Conservation (phyloP, 495 filamentous ascomycete species). For the Lepidopterella palustris region DNA sequence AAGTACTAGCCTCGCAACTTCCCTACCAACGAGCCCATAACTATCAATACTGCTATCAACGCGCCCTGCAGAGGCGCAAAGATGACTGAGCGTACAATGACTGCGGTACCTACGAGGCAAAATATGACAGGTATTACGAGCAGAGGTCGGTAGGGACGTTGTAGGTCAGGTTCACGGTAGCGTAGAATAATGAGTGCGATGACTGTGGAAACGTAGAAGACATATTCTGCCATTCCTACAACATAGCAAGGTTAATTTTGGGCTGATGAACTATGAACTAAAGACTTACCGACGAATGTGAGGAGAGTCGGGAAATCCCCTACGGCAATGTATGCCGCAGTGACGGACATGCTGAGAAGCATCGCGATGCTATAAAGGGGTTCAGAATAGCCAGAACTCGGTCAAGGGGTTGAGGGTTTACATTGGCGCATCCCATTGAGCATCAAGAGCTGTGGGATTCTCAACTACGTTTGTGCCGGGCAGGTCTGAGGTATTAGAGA, state of each 20-base stretch:
- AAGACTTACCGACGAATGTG: constrained; percentile 9
- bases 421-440: background rate
- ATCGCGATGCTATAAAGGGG: constrained; percentile 10
- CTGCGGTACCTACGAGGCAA: background rate
- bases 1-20: background rate
- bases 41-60: background rate
- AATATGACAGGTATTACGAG: background rate
- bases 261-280: background rate
- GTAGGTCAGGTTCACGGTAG: background rate
- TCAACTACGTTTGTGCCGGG: background rate
- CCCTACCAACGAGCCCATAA: background rate
- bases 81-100: background rate
- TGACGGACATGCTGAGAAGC: constrained; percentile 9
- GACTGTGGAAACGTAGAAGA: constrained; percentile 22
- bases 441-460: background rate
- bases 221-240: constrained; percentile 20
- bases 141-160: background rate
- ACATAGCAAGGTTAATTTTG: background rate
- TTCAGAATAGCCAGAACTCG: too few species aligned
- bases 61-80: background rate
- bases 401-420: background rate
- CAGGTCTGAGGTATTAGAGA: background rate
- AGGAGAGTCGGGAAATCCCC: constrained; percentile 20
- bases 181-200: constrained; percentile 21
- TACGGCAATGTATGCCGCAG: constrained; percentile 18